phyloP scores from a whole-genome alignment of 805 yeast genomes.

The Yamadazyma endophytica region DNA sequence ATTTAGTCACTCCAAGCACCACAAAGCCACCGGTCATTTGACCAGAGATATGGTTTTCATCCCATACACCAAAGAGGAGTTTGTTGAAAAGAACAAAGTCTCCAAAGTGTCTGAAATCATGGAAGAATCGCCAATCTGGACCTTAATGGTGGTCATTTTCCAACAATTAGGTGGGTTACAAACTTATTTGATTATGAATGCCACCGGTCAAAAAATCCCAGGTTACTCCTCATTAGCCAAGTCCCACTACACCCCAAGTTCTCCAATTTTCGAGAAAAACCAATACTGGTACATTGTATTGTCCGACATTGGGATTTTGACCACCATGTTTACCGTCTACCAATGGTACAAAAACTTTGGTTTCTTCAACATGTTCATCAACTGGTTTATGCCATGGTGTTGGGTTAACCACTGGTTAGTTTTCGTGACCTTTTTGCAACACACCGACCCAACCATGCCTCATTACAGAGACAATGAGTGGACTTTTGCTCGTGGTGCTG shows the following conservation, averaged over 20 bases:
- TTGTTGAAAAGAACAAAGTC: constrained; percentile 26
- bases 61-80: constrained; percentile 50
- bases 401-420: constrained; percentile 66
- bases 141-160: constrained; percentile 39
- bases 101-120: constrained; percentile 40
- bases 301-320: constrained; percentile 52
- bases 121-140: constrained; percentile 53
- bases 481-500: constrained; percentile 66
- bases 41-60: constrained; percentile 58
- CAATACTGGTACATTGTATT: constrained; percentile 54
- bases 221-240: constrained; percentile 39
- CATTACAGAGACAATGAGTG: constrained; percentile 54
- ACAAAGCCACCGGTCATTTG: constrained; percentile 60
- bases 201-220: constrained; percentile 48
- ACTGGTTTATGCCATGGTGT: constrained; percentile 57
- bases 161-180: constrained; percentile 59
- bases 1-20: constrained; percentile 57
- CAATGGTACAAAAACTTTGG: constrained; percentile 49
- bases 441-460: constrained; percentile 56
- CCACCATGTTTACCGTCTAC: constrained; percentile 43
- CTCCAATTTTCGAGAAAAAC: constrained; percentile 51
- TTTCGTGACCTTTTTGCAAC: constrained; percentile 59
- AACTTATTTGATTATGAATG: constrained; percentile 46
- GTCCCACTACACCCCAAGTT: constrained; percentile 52
- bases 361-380: constrained; percentile 44